Percentiles rank a stretch among this genome's conserved stretches.
phyloP scores from a whole-genome alignment of 371 early-diverging fungal species.

The Paramicrosporidium saccamoebae region DNA sequence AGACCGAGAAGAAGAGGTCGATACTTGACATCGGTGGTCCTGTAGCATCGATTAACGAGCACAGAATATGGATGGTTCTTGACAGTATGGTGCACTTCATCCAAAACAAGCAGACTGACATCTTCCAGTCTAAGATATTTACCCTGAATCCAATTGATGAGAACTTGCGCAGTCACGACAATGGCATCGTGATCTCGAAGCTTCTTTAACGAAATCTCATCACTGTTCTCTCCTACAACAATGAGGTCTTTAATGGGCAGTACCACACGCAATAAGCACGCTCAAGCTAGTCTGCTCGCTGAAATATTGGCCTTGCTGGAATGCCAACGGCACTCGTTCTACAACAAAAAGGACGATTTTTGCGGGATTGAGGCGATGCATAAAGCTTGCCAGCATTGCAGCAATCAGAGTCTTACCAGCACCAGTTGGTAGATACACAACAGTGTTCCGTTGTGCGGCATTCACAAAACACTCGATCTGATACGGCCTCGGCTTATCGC shows the following conservation, averaged over 20 bases:
- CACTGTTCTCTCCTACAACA: constrained; percentile 19
- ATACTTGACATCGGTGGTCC: too few species aligned
- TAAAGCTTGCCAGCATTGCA: constrained; percentile 13
- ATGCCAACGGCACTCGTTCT: constrained; percentile 43
- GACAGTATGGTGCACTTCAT: constrained; percentile 69
- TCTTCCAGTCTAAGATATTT: constrained; percentile 20
- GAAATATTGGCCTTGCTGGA: constrained; percentile 43
- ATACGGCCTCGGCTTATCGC: constrained; percentile 31
- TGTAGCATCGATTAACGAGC: too few species aligned
- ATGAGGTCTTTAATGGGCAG: constrained; percentile 22
- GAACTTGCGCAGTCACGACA: constrained; percentile 60
- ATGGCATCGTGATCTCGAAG: constrained; percentile 22
- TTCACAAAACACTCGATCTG: constrained; percentile 31
- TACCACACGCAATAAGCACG: too few species aligned
- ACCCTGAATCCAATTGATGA: constrained; percentile 28
- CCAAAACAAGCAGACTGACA: constrained; percentile 43
- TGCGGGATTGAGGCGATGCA: constrained; percentile 1
- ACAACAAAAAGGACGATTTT: constrained; percentile 35
- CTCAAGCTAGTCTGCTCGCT: constrained; percentile 15
- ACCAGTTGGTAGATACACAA: constrained; percentile 65
- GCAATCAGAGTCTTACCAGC: constrained; percentile 73
- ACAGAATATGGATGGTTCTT: constrained; percentile 48
- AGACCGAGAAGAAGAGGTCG: too few species aligned
- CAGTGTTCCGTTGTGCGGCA: constrained; percentile 27
- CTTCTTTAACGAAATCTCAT: constrained; percentile 14